These are phyloP conservation scores for Calocybe gambosa DNA, from an alignment of 1,284 basidiomycete species.

Conservation along the genomic window DNA sequence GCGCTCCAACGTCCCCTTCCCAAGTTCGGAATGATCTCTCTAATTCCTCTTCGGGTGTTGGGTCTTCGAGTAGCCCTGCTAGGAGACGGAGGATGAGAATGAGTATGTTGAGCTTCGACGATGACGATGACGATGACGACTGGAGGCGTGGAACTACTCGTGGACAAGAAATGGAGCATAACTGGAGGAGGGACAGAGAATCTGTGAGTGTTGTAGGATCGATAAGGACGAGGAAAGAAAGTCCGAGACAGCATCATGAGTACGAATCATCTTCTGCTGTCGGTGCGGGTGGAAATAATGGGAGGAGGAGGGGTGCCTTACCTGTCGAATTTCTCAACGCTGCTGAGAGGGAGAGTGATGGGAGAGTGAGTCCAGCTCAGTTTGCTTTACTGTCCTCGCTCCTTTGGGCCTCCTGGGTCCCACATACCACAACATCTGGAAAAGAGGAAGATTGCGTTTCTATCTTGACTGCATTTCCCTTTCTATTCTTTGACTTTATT, in stretches of 20 bases:
- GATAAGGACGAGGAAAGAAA: constrained; percentile 6
- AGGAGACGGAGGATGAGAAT: background rate
- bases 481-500: background rate
- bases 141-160: constrained; percentile 1
- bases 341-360: constrained; percentile 31
- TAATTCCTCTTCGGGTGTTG: background rate
- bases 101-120: constrained; percentile 4
- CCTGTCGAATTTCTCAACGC: constrained; percentile 56
- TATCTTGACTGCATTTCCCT: background rate
- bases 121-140: constrained; percentile 5
- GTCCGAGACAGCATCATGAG: constrained; percentile 1
- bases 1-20: constrained; percentile 2
- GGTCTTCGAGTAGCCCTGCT: background rate
- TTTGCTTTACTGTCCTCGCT: constrained; percentile 1
- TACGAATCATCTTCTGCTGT: constrained; percentile 23
- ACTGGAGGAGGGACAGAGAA: constrained; percentile 3
- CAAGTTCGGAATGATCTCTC: constrained; percentile 3
- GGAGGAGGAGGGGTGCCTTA: constrained; percentile 41
- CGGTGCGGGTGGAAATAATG: constrained; percentile 35
- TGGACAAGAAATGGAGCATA: constrained; percentile 14
- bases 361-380: constrained; percentile 30
- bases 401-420: background rate
- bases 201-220: background rate
- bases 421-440: background rate
- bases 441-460: background rate